Conservation (phyloP, 495 filamentous ascomycete species). For the Hypoxylon trugodes region DNA sequence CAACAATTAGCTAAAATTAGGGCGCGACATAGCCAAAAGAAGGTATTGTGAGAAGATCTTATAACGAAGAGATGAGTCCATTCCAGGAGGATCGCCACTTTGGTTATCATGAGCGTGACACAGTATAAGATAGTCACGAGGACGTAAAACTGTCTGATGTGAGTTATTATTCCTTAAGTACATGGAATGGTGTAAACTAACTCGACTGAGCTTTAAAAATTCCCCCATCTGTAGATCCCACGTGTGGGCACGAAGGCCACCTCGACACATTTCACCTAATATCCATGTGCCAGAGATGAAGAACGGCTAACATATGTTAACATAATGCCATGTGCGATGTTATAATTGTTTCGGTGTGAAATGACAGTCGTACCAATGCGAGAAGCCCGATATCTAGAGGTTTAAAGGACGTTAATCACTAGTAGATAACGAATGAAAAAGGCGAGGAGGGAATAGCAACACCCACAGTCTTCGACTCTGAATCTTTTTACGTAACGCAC, state of each 20-base stretch:
- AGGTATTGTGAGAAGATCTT: neutral
- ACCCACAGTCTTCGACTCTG: conserved; percentile 1
- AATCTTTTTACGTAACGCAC: neutral
- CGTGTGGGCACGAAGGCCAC: neutral
- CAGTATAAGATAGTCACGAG: neutral
- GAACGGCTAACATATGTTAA: conserved; percentile 1
- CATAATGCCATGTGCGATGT: neutral
- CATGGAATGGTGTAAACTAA: neutral
- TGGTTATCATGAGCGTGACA: neutral
- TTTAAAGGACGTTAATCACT: no score
- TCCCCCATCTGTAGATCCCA: neutral
- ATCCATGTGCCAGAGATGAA: neutral
- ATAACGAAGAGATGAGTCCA: neutral
- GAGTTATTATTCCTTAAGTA: neutral
- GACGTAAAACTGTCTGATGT: neutral
- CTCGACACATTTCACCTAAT: neutral
- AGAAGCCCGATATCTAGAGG: neutral
- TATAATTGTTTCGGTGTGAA: neutral
- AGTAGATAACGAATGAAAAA: neutral
- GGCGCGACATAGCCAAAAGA: neutral
- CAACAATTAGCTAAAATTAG: neutral
- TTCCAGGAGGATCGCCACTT: neutral
- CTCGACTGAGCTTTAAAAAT: neutral
- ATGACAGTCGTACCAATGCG: neutral
- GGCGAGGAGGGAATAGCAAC: neutral